Evolutionary conservation across 2,329 filamentous ascomycete genomes (phyloP), one percentile per base, ranked within the genome.

Genomic region (Neospermospora avenae): DNA sequence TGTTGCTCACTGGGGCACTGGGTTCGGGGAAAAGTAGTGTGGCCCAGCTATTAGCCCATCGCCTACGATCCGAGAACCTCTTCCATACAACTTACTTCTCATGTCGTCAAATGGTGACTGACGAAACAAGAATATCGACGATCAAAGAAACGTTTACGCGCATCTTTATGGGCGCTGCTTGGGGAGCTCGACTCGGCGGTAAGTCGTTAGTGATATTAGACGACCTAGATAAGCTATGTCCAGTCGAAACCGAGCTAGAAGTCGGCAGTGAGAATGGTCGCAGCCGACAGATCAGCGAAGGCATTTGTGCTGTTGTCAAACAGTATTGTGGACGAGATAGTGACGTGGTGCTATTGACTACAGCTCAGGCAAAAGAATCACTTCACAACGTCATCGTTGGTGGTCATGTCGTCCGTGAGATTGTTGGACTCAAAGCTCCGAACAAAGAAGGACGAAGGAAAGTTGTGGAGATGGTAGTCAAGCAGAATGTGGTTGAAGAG

Each of bases 231-330:
- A 91, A 91, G 70, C 80, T 99, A 1, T 98, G 93, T 71, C 93
- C 95, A 0, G 88, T 87, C 0, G 96, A 99, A 75, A 97, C 93
- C 0, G 95, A 99, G 73, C 81, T 99, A 13, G 91, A 97, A 74
- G 90, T 96, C 4, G 91, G 91, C 63, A 93, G 92, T 61, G 92
- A 98, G 67, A 98, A 99, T 70, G 91, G 91, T 18, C 85, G 93
- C 64, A 98, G 93, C 72, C 85, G 92, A 35, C 93, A 98, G 69
- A 85, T 97, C 59, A 96, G 93, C 71, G 95, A 99, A 74, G 85
- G 91, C 0, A 82, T 99, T 4, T 89, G 90, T 71, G 85, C 89
- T 0, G 86, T 95, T 65, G 90, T 93, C 0, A 84, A 87, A 58
- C 89, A 97, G 70, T 93, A 93, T 72, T 96, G 93, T 72, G 85